Conservation (phyloP, 108 stramenopile genomes). For the Aurantiochytrium sp. region DNA sequence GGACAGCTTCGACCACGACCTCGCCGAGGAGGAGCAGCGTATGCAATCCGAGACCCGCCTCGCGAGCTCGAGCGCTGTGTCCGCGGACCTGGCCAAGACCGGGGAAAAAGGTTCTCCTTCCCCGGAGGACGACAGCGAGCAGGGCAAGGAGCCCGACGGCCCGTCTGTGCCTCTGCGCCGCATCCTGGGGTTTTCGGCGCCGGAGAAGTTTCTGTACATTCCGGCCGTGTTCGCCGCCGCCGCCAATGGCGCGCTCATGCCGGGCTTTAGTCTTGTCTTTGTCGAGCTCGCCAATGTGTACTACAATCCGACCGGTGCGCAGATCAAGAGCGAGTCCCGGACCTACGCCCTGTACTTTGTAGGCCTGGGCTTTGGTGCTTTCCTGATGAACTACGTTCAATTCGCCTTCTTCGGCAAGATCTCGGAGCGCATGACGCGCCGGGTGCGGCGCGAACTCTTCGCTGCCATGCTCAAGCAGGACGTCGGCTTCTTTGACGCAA, state of each 20-base stretch:
- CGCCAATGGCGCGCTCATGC: neutral
- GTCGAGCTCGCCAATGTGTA: neutral
- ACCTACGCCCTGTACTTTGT: neutral
- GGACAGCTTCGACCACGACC: neutral
- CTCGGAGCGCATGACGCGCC: constrained; percentile 44
- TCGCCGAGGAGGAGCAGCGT: neutral
- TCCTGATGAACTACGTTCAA: neutral
- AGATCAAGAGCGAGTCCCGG: neutral
- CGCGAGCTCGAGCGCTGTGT: neutral
- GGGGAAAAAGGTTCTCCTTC: too few species aligned
- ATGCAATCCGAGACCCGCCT: neutral
- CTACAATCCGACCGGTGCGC: neutral
- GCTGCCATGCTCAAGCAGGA: constrained; percentile 34
- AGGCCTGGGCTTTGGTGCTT: neutral
- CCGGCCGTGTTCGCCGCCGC: neutral
- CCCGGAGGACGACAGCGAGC: neutral
- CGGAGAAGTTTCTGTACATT: neutral
- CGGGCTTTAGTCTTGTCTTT: neutral
- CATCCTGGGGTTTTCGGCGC: neutral
- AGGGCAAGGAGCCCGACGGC: neutral
- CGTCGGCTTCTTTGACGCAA: neutral
- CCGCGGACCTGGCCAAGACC: neutral
- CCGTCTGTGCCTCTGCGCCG: neutral
- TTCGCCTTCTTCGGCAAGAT: neutral
- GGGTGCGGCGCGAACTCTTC: constrained; percentile 42